A percentile compares a stretch with the other conserved stretches of the same genome.
Conservation (phyloP, 345 rosid species). For the Gossypium ekmanianum region DNA sequence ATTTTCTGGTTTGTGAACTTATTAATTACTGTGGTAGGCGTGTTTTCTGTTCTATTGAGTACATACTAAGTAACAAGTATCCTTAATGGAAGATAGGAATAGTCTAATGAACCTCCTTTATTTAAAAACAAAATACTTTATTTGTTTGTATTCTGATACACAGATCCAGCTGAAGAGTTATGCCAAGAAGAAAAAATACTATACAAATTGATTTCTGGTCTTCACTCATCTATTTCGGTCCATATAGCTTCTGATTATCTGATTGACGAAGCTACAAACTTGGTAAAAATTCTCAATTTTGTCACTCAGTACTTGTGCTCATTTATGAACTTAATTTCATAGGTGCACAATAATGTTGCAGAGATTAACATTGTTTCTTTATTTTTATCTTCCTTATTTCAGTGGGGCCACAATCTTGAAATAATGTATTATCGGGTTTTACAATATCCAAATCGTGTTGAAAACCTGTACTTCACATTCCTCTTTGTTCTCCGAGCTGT, state of each 20-base stretch:
- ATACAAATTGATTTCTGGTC: constrained; percentile 93
- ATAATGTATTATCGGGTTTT: constrained; percentile 82
- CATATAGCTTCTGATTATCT: constrained; percentile 89
- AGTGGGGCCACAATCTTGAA: constrained; percentile 94
- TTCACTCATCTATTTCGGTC: constrained; percentile 89
- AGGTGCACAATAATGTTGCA: neutral
- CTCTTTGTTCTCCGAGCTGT: constrained; percentile 93
- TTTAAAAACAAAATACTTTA: neutral
- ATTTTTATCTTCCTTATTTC: constrained; percentile 28
- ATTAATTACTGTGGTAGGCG: neutral
- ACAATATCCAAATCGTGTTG: constrained; percentile 79
- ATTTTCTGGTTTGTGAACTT: neutral
- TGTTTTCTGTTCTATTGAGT: neutral
- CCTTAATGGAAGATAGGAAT: neutral
- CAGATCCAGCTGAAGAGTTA: constrained; percentile 68
- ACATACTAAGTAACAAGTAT: neutral
- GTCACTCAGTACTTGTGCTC: neutral
- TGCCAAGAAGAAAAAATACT: constrained; percentile 85
- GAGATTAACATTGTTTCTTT: neutral
- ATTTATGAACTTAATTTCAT: neutral
- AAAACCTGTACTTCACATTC: constrained; percentile 82
- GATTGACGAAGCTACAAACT: constrained; percentile 65
- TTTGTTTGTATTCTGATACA: constrained; percentile 8
- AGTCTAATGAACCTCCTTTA: neutral
- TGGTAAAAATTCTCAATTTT: constrained; percentile 37